Percentiles rank a stretch among this genome's conserved stretches.
Evolutionary conservation across 176 grass and related monocot species (phyloP).

Genomic region (Raddia distichophylla): DNA sequence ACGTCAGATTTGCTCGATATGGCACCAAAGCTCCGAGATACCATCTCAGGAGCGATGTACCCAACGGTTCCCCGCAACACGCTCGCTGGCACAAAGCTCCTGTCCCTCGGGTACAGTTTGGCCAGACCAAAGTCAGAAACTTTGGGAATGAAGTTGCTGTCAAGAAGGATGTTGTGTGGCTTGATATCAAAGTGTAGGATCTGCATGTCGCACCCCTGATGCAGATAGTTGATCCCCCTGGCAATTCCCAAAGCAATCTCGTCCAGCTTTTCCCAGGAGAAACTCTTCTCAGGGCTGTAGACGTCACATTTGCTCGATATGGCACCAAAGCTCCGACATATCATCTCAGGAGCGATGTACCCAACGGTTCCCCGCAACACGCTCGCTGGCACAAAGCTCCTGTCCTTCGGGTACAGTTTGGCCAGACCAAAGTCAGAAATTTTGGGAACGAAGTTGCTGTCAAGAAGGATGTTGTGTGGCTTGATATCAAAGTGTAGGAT

Average conservation of each 20-base stretch:
- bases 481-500: conserved; percentile 76
- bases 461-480: conserved; percentile 55
- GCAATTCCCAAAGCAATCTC: conserved; percentile 26
- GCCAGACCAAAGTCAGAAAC: conserved; percentile 58
- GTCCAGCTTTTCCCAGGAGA: too few species aligned
- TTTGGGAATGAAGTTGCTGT: conserved; percentile 49
- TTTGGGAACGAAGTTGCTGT: conserved; percentile 49
- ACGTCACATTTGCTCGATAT: conserved; percentile 53
- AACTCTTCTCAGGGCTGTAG: background rate
- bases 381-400: conserved; percentile 18
- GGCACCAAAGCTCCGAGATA: conserved; percentile 50
- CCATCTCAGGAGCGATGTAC: conserved; percentile 59
- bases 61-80: conserved; percentile 50
- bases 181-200: conserved; percentile 76
- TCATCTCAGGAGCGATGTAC: conserved; percentile 59
- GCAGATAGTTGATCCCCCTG: background rate
- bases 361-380: conserved; percentile 50
- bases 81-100: conserved; percentile 18
- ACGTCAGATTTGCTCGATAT: conserved; percentile 53
- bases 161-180: conserved; percentile 55
- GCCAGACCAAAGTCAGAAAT: conserved; percentile 58
- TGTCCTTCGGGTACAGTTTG: conserved; percentile 49
- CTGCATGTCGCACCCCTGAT: background rate
- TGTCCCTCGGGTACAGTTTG: conserved; percentile 49
- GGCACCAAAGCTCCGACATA: conserved; percentile 50